Conservation (phyloP, 805 yeast species). For the Kodamaea neixiangensis region DNA sequence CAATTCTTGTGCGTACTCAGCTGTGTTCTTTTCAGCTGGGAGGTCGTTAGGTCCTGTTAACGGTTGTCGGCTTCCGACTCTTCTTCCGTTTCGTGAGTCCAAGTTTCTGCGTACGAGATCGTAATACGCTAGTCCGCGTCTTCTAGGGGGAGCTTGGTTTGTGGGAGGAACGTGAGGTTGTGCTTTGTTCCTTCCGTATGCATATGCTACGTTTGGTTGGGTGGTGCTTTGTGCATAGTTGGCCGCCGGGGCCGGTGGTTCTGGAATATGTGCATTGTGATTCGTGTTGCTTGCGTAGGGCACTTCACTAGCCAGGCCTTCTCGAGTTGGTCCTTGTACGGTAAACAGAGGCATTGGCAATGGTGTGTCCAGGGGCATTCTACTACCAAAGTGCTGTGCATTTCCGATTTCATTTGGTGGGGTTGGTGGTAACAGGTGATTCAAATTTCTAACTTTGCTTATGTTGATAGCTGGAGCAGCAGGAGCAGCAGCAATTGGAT, state of each 20-base stretch:
- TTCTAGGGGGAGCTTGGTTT: background rate
- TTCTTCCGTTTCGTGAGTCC: background rate
- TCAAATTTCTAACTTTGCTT: background rate
- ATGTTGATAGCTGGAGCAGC: no score
- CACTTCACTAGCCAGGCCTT: background rate
- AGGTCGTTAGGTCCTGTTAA: background rate
- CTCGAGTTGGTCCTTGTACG: background rate
- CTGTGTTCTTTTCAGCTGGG: conserved; percentile 1
- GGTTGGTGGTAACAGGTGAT: conserved; percentile 3
- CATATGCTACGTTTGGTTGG: background rate
- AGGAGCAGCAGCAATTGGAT: background rate
- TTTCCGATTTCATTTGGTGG: background rate
- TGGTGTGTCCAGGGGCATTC: background rate
- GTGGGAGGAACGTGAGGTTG: background rate
- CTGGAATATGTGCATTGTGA: background rate
- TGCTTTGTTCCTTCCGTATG: background rate
- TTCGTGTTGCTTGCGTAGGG: background rate
- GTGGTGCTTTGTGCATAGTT: background rate
- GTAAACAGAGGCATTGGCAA: conserved; percentile 3
- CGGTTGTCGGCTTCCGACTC: background rate
- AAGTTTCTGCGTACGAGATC: background rate
- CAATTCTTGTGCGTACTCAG: background rate
- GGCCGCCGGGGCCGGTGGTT: background rate
- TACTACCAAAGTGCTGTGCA: background rate
- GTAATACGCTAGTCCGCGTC: background rate